Conservation (phyloP, 139 green algal genomes). For the Gonium pectorale region DNA sequence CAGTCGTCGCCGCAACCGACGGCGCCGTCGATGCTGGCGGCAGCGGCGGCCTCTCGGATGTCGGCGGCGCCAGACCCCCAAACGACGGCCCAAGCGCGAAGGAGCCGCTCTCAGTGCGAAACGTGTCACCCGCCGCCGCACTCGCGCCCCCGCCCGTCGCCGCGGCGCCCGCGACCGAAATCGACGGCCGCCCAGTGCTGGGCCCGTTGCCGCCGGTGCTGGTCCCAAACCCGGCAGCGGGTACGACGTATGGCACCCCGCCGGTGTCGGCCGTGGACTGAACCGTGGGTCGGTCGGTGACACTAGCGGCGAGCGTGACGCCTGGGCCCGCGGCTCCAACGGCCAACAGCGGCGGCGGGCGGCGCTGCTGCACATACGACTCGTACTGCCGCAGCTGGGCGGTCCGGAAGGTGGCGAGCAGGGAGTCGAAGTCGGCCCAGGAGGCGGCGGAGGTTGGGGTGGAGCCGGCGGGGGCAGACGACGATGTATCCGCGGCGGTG, state of each 20-base stretch:
- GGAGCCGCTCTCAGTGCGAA: too few relatives aligned
- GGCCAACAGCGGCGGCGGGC: slow-evolving; percentile 12
- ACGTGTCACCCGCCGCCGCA: too few relatives aligned
- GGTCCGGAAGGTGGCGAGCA: slow-evolving; percentile 16
- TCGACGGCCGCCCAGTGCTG: too few relatives aligned
- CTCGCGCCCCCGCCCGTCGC: too few relatives aligned
- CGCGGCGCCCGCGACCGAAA: too few relatives aligned
- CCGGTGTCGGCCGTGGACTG: slow-evolving; percentile 3
- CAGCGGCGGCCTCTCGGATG: too few relatives aligned
- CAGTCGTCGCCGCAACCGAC: too few relatives aligned
- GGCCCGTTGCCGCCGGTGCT: too few relatives aligned
- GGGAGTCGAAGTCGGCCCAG: slow-evolving; percentile 13
- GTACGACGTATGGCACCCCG: not conserved
- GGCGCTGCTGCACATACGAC: slow-evolving; percentile 4
- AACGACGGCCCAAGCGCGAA: too few relatives aligned
- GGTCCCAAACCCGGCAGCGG: too few relatives aligned
- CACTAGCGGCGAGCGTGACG: not conserved
- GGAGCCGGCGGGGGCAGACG: not conserved
- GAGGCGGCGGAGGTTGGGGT: not conserved
- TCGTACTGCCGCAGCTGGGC: slow-evolving; percentile 39
- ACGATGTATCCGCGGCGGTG: not conserved
- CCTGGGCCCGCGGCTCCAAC: not conserved
- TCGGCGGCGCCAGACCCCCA: too few relatives aligned
- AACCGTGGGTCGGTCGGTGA: slow-evolving; percentile 16
- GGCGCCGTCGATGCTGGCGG: too few relatives aligned